These are phyloP conservation scores for Zhuliangozyma parablackwelliae DNA, from an alignment of 1,139 yeast species.

Conservation along the genomic window DNA sequence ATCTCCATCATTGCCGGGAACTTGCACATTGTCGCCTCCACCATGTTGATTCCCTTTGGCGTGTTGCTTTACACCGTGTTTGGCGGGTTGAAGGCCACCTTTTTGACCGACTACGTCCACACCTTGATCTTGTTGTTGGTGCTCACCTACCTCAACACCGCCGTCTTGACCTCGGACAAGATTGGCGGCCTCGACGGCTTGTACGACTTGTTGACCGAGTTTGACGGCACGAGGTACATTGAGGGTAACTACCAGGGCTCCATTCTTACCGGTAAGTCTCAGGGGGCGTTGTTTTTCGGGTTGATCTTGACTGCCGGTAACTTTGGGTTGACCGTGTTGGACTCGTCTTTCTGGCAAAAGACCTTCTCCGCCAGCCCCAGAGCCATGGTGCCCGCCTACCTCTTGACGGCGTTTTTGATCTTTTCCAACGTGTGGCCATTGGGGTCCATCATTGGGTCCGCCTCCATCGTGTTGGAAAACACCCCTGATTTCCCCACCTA, in stretches of 20 bases:
- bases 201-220: slow-evolving; percentile 18
- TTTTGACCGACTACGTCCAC: slow-evolving; percentile 33
- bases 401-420: slow-evolving; percentile 28
- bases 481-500: slow-evolving; percentile 25
- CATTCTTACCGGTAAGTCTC: slow-evolving; percentile 29
- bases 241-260: slow-evolving; percentile 33
- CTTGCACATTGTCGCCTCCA: slow-evolving; percentile 28
- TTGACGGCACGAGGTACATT: slow-evolving; percentile 16
- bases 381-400: slow-evolving; percentile 36
- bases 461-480: slow-evolving; percentile 22
- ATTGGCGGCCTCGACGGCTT: slow-evolving; percentile 29
- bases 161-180: slow-evolving; percentile 20
- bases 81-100: slow-evolving; percentile 41
- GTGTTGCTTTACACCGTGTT: slow-evolving; percentile 33
- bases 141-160: slow-evolving; percentile 23
- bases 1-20: slow-evolving; percentile 31
- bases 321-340: slow-evolving; percentile 28
- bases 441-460: slow-evolving; percentile 26
- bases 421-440: slow-evolving; percentile 30
- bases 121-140: slow-evolving; percentile 30
- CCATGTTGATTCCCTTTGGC: slow-evolving; percentile 35
- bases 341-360: slow-evolving; percentile 32
- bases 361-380: slow-evolving; percentile 29
- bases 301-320: slow-evolving; percentile 25
- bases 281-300: slow-evolving; percentile 27